A percentile compares a stretch with the other conserved stretches of the same genome.
phyloP scores from a whole-genome alignment of 2,329 filamentous ascomycete genomes.

The Nannizziopsis arthrosporioides region DNA sequence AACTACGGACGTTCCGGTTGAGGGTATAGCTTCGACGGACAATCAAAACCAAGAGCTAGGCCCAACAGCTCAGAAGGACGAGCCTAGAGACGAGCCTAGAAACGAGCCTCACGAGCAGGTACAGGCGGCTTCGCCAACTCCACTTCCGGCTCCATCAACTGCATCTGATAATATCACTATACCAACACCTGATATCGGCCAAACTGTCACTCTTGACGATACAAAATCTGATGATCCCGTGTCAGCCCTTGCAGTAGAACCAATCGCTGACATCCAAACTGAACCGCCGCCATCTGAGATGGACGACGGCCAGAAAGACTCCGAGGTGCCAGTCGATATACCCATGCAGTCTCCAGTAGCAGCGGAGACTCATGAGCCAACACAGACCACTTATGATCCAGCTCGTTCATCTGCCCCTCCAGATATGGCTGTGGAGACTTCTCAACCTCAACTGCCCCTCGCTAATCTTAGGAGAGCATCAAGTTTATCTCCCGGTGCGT shows the following conservation, averaged over 20 bases:
- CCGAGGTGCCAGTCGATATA: not conserved
- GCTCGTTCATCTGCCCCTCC: slow-evolving; percentile 3
- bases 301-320: too few species aligned
- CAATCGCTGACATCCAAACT: not conserved
- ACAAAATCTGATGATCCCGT: not conserved
- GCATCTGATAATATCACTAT: slow-evolving; percentile 5
- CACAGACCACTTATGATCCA: not conserved
- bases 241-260: not conserved
- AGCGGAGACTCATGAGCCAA: not conserved
- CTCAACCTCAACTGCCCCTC: not conserved
- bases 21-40: slow-evolving; percentile 22
- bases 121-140: slow-evolving; percentile 1
- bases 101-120: not conserved
- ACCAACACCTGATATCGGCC: slow-evolving; percentile 12
- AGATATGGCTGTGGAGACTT: not conserved
- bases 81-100: slow-evolving; percentile 6
- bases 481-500: not conserved
- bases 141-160: slow-evolving; percentile 2
- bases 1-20: slow-evolving; percentile 13
- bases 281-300: not conserved
- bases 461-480: not conserved
- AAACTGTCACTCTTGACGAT: too few species aligned
- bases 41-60: slow-evolving; percentile 3
- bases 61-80: not conserved
- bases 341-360: not conserved